A percentile compares a stretch with the other conserved stretches of the same genome.
Conservation (phyloP, 805 yeast genomes). For the Lipomyces sp. region DNA sequence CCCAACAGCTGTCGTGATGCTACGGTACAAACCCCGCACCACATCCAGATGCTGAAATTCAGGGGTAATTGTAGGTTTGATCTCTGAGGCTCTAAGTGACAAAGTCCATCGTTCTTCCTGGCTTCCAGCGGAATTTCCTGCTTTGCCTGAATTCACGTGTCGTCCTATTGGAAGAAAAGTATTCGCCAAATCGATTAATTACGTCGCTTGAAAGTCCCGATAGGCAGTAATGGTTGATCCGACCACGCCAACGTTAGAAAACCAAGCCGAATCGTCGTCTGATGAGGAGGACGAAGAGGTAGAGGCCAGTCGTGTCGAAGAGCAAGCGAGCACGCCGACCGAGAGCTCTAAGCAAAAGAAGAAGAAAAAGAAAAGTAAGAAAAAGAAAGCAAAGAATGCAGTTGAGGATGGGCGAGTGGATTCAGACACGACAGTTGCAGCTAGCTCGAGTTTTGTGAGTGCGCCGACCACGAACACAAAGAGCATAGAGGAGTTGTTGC, state of each 20-base stretch:
- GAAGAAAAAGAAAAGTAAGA: slow-evolving; percentile 30
- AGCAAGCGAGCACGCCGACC: slow-evolving; percentile 3
- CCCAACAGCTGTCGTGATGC: neutral
- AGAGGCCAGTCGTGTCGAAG: slow-evolving; percentile 3
- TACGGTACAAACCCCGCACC: neutral
- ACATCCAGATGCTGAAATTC: neutral
- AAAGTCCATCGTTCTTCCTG: too few relatives aligned
- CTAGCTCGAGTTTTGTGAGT: neutral
- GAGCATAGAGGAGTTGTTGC: slow-evolving; percentile 25
- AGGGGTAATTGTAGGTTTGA: neutral
- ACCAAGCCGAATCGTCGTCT: slow-evolving; percentile 11
- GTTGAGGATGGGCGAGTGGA: neutral
- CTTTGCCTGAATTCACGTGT: too few relatives aligned
- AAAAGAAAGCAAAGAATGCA: slow-evolving; percentile 23
- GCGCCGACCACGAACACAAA: slow-evolving; percentile 2
- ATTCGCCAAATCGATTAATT: neutral
- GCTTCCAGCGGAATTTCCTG: too few relatives aligned
- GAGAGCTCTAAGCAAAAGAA: slow-evolving; percentile 14
- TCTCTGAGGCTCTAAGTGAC: neutral
- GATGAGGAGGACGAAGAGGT: slow-evolving; percentile 14
- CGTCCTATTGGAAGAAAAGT: too few relatives aligned
- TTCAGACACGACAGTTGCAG: neutral
- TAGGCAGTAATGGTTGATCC: neutral
- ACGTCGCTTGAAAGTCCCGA: neutral
- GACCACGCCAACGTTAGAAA: neutral